Percentiles rank a stretch among this genome's conserved stretches.
phyloP scores from a whole-genome alignment of 768 basidiomycete species.

The Suillus variegatus region DNA sequence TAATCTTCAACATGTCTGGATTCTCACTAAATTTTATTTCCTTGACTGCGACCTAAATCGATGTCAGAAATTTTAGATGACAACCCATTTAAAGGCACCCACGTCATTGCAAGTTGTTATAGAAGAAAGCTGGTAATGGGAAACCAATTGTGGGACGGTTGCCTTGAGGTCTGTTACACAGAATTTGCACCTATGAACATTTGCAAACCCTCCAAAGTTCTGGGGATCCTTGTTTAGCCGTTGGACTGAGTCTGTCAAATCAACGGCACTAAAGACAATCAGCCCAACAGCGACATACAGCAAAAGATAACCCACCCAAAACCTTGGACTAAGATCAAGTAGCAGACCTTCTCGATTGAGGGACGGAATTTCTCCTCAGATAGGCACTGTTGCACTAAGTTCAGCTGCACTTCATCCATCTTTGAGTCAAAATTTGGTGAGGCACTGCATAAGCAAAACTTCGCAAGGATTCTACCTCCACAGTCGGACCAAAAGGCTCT shows the following conservation, averaged over 20 bases:
- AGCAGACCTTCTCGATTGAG: neutral
- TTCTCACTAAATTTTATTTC: neutral
- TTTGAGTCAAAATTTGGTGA: neutral
- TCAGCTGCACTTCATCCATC: neutral
- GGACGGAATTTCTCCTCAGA: neutral
- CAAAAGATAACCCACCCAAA: neutral
- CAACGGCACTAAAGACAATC: neutral
- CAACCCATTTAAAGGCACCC: neutral
- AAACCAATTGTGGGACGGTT: neutral
- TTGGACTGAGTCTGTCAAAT: neutral
- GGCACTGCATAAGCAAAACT: neutral
- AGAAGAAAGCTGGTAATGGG: neutral
- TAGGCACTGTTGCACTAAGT: neutral
- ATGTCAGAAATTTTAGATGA: neutral
- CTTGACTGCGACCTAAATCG: neutral
- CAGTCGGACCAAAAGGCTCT: neutral
- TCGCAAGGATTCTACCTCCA: neutral
- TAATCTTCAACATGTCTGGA: neutral
- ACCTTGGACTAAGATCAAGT: neutral
- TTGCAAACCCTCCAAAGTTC: neutral
- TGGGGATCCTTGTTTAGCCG: neutral
- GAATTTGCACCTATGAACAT: neutral
- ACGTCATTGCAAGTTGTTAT: neutral
- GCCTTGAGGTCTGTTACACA: neutral
- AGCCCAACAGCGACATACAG: neutral